phyloP scores from a whole-genome alignment of 1,284 basidiomycete genomes.

The Sporisorium reilianum region DNA sequence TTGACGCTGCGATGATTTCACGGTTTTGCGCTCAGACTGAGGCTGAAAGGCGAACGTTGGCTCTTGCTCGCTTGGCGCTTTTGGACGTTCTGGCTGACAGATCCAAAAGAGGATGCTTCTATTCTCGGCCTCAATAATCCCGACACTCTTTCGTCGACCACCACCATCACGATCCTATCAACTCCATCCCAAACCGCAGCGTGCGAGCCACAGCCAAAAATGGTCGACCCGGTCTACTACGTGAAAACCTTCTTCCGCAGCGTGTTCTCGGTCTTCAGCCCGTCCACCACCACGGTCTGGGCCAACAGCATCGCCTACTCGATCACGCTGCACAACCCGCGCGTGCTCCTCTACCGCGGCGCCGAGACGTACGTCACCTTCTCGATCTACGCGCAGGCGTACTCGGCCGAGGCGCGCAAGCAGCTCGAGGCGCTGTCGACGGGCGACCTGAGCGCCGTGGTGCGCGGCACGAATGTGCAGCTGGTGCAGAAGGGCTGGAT shows the following conservation, averaged over 20 bases:
- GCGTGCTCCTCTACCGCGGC: conserved; percentile 56
- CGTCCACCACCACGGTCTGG: conserved; percentile 46
- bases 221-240: conserved; percentile 47
- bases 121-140: neutral
- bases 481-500: conserved; percentile 59
- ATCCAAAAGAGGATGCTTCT: neutral
- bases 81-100: neutral
- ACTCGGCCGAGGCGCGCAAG: conserved; percentile 41
- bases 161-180: neutral
- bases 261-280: conserved; percentile 45
- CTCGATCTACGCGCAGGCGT: conserved; percentile 47
- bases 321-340: conserved; percentile 51
- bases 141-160: neutral
- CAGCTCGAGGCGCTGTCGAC: conserved; percentile 28
- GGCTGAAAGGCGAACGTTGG: neutral
- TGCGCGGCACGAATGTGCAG: conserved; percentile 41
- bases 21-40: neutral
- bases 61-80: neutral
- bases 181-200: neutral
- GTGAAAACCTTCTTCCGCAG: conserved; percentile 44
- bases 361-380: conserved; percentile 58
- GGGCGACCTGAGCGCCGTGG: conserved; percentile 16
- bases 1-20: neutral
- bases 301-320: conserved; percentile 51
- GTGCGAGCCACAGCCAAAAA: neutral